These are phyloP conservation scores for Penicillium sclerotiorum DNA, from an alignment of 2,329 filamentous ascomycete genomes.

Conservation along the genomic window DNA sequence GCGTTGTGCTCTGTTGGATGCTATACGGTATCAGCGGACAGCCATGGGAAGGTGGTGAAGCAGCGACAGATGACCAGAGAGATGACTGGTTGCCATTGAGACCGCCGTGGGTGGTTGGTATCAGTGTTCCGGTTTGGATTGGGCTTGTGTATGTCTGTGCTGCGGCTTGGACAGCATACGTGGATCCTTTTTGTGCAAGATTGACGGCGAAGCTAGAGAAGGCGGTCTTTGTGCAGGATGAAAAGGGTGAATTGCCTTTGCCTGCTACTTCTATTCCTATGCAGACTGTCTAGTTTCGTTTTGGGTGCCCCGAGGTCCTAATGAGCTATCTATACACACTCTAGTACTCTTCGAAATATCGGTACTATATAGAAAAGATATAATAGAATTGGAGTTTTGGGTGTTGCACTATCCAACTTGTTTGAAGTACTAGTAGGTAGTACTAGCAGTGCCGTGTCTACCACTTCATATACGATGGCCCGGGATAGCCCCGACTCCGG, in stretches of 20 bases:
- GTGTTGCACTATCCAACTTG: too few relatives aligned
- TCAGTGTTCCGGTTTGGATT: slow-evolving; percentile 51
- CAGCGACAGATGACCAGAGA: slow-evolving; percentile 18
- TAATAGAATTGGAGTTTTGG: neutral
- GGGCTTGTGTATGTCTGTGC: slow-evolving; percentile 50
- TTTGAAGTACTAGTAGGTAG: too few relatives aligned
- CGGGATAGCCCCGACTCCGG: too few relatives aligned
- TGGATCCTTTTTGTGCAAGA: slow-evolving; percentile 54
- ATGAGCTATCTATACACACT: too few relatives aligned
- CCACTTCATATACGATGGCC: too few relatives aligned
- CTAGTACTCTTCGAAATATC: too few relatives aligned
- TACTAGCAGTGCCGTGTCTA: too few relatives aligned
- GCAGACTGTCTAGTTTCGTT: slow-evolving; percentile 19
- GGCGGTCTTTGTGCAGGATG: slow-evolving; percentile 47
- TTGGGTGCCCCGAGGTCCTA: too few relatives aligned
- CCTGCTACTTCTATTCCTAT: slow-evolving; percentile 25
- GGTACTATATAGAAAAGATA: too few relatives aligned
- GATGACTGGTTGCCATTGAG: slow-evolving; percentile 43
- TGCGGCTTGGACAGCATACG: slow-evolving; percentile 54
- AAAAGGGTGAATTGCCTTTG: slow-evolving; percentile 33
- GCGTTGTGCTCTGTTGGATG: slow-evolving; percentile 55
- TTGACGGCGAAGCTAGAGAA: slow-evolving; percentile 52
- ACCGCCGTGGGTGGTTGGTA: slow-evolving; percentile 40
- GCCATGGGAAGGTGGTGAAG: slow-evolving; percentile 40
- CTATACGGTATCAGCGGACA: slow-evolving; percentile 55